Conservation (phyloP, 2,329 filamentous ascomycete genomes). For the Botrytis byssoidea region DNA sequence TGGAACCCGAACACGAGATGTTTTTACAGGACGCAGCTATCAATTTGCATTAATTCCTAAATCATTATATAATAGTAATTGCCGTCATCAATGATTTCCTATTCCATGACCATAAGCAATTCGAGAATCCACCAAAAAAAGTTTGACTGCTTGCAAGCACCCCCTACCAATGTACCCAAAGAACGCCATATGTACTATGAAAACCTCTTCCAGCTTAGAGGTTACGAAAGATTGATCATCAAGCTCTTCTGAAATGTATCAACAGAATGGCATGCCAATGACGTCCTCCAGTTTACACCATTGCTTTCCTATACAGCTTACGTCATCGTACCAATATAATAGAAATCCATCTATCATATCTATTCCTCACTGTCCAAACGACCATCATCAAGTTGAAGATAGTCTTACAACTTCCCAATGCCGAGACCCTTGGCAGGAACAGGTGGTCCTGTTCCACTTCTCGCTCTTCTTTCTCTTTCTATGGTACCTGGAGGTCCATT, state of each 20-base stretch:
- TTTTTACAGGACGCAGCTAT: not conserved
- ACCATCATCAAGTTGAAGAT: slow-evolving; percentile 26
- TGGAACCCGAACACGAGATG: not conserved
- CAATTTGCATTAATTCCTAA: slow-evolving; percentile 23
- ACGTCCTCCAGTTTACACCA: not conserved
- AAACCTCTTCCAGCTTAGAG: slow-evolving; percentile 7
- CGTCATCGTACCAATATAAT: not conserved
- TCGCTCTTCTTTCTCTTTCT: slow-evolving; percentile 46
- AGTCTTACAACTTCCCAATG: slow-evolving; percentile 16
- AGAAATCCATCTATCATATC: slow-evolving; percentile 1
- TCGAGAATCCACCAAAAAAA: not conserved
- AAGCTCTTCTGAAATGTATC: not conserved
- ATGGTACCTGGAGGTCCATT: slow-evolving; percentile 42
- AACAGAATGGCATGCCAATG: not conserved
- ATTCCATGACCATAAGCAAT: slow-evolving; percentile 6
- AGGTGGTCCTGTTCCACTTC: slow-evolving; percentile 43
- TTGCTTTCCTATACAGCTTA: slow-evolving; percentile 8
- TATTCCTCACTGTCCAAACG: not conserved
- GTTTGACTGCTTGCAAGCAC: not conserved
- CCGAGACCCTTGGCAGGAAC: slow-evolving; percentile 30
- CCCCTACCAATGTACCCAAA: slow-evolving; percentile 19
- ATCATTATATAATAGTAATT: slow-evolving; percentile 23
- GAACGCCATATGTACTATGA: slow-evolving; percentile 15
- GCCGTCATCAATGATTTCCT: slow-evolving; percentile 16
- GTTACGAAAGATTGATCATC: not conserved